A percentile compares a stretch with the other conserved stretches of the same genome.
These are phyloP conservation scores for Phytopythium kandeliae DNA, from an alignment of 352 stramenopile species.

Conservation along the genomic window DNA sequence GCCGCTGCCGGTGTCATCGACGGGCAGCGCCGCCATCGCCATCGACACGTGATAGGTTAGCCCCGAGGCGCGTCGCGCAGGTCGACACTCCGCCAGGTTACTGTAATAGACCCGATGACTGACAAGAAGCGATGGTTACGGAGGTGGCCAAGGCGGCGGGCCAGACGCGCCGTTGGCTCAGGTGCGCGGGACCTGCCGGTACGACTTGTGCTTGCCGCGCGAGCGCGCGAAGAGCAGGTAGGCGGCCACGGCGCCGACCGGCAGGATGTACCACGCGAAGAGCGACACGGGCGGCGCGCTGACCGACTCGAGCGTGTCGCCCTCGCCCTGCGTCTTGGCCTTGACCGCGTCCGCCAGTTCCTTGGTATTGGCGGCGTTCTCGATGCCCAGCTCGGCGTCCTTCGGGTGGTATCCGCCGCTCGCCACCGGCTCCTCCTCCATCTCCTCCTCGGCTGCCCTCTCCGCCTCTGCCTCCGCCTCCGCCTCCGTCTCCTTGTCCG, in stretches of 20 bases:
- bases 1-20: constrained; percentile 7
- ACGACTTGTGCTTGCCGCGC: constrained; percentile 31
- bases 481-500: constrained; percentile 11
- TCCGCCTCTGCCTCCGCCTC: constrained; percentile 6
- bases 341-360: constrained; percentile 30
- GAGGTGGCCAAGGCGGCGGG: no score
- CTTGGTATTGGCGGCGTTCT: constrained; percentile 56
- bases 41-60: no score
- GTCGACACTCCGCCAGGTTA: no score
- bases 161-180: constrained; percentile 7
- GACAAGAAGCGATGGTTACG: no score
- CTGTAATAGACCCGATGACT: no score
- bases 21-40: no score
- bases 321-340: constrained; percentile 27
- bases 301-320: constrained; percentile 30
- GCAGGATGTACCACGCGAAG: constrained; percentile 79
- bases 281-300: constrained; percentile 56
- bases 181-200: constrained; percentile 23
- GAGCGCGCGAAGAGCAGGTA: constrained; percentile 67
- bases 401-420: constrained; percentile 51
- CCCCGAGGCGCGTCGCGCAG: no score
- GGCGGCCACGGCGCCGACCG: constrained; percentile 48
- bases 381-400: constrained; percentile 58
- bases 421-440: constrained; percentile 14
- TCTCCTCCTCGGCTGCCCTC: constrained; percentile 9